phyloP scores from a whole-genome alignment of 768 basidiomycete species.

The Cystobasidium tubakii region DNA sequence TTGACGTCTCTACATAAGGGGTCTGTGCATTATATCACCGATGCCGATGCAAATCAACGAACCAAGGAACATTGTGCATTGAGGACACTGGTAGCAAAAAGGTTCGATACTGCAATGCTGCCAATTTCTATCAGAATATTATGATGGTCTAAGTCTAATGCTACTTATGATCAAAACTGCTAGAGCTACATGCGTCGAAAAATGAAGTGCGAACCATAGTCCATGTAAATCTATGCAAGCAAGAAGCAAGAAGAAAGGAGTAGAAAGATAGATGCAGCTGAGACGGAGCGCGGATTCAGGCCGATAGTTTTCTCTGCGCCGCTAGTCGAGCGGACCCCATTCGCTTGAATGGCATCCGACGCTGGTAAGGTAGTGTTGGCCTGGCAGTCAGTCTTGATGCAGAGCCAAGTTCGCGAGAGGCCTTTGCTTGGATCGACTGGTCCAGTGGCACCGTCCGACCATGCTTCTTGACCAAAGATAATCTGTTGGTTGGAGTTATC shows the following conservation, averaged over 20 bases:
- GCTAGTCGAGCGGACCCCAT: not conserved
- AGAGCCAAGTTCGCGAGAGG: conserved; percentile 26
- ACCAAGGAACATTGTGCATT: too few relatives aligned
- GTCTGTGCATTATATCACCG: too few relatives aligned
- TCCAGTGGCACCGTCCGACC: conserved; percentile 33
- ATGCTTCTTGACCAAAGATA: conserved; percentile 21
- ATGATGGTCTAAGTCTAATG: not conserved
- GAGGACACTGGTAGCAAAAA: too few relatives aligned
- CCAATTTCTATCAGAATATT: too few relatives aligned
- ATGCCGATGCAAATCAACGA: too few relatives aligned
- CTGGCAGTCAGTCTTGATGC: conserved; percentile 18
- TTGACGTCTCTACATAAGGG: too few relatives aligned
- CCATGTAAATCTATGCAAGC: not conserved
- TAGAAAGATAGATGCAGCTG: not conserved
- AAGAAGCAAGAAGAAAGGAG: not conserved
- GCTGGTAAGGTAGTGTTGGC: conserved; percentile 25
- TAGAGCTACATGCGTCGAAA: not conserved
- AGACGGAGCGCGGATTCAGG: not conserved
- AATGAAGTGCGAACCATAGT: not conserved
- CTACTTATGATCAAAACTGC: not conserved
- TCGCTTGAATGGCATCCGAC: conserved; percentile 11
- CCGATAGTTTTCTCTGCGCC: not conserved
- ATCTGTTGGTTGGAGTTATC: conserved; percentile 22
- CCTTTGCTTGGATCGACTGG: conserved; percentile 29
- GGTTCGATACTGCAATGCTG: too few relatives aligned